Conservation (phyloP, 805 yeast species). For the Lachancea sp. region DNA sequence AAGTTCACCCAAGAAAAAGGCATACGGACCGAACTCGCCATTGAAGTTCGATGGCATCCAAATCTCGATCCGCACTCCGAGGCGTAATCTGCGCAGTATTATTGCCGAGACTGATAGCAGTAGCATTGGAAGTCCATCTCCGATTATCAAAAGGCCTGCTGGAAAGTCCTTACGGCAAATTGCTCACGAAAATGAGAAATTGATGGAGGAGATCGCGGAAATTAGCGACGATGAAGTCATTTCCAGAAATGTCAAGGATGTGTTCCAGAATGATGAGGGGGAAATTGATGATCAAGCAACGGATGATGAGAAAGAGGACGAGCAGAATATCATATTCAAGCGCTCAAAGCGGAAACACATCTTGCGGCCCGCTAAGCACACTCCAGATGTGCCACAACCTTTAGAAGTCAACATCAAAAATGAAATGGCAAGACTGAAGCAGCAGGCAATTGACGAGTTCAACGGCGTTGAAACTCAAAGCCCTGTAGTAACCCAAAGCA, state of each 20-base stretch:
- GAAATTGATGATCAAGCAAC: slow-evolving; percentile 17
- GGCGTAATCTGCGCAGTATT: slow-evolving; percentile 4
- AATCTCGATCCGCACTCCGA: slow-evolving; percentile 26
- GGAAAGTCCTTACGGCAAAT: slow-evolving; percentile 22
- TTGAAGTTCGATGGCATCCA: slow-evolving; percentile 32
- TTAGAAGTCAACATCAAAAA: slow-evolving; percentile 18
- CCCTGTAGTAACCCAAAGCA: neutral
- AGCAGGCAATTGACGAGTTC: slow-evolving; percentile 15
- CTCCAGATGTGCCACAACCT: neutral
- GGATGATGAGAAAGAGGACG: slow-evolving; percentile 12
- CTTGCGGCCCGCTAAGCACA: slow-evolving; percentile 8
- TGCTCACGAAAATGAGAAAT: slow-evolving; percentile 31
- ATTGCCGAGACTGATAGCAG: neutral
- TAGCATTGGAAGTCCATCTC: slow-evolving; percentile 25
- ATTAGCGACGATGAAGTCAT: slow-evolving; percentile 9
- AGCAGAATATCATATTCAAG: slow-evolving; percentile 1
- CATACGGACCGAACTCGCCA: slow-evolving; percentile 29
- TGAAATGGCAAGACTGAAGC: slow-evolving; percentile 23
- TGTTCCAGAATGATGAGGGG: slow-evolving; percentile 6
- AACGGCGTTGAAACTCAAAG: neutral
- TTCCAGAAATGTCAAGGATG: slow-evolving; percentile 8
- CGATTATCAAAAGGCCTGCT: slow-evolving; percentile 25
- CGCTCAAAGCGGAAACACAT: slow-evolving; percentile 8
- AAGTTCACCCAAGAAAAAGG: slow-evolving; percentile 18
- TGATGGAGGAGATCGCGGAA: slow-evolving; percentile 18